Percentiles rank a stretch among this genome's conserved stretches.
phyloP scores from a whole-genome alignment of 2,329 filamentous ascomycete species.

The Colletotrichum theobromicola region DNA sequence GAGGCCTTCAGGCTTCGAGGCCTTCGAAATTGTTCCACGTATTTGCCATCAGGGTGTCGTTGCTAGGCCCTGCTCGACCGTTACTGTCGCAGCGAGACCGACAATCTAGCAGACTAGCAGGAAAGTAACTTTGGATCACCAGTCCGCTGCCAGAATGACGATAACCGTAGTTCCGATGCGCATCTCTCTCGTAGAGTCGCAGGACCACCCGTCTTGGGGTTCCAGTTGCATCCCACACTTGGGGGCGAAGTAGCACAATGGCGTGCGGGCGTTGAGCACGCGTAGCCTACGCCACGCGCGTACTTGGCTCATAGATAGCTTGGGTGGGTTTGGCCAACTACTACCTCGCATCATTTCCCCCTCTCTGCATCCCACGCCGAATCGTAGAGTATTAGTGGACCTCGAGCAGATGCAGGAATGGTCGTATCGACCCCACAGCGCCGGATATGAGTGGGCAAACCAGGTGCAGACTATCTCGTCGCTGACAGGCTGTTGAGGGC shows the following conservation, averaged over 20 bases:
- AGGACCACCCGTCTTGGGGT: neutral
- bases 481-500: neutral
- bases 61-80: neutral
- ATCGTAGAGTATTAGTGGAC: constrained; percentile 5
- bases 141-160: neutral
- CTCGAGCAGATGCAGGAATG: neutral
- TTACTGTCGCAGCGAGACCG: neutral
- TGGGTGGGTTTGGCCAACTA: neutral
- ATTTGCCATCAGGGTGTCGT: neutral
- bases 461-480: neutral
- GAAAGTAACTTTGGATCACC: neutral
- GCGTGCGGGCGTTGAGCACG: constrained; percentile 12
- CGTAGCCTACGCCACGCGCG: constrained; percentile 3
- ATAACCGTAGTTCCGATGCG: neutral
- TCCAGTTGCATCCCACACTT: neutral
- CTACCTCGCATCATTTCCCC: neutral
- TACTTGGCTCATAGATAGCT: neutral
- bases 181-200: neutral
- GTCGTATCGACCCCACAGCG: neutral
- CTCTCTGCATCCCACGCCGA: constrained; percentile 6
- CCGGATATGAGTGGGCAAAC: neutral
- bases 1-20: no score
- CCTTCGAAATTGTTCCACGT: neutral
- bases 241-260: constrained; percentile 2
- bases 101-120: neutral